phyloP scores from a whole-genome alignment of 371 early-diverging fungal genomes.

The Mortierella sp. region DNA sequence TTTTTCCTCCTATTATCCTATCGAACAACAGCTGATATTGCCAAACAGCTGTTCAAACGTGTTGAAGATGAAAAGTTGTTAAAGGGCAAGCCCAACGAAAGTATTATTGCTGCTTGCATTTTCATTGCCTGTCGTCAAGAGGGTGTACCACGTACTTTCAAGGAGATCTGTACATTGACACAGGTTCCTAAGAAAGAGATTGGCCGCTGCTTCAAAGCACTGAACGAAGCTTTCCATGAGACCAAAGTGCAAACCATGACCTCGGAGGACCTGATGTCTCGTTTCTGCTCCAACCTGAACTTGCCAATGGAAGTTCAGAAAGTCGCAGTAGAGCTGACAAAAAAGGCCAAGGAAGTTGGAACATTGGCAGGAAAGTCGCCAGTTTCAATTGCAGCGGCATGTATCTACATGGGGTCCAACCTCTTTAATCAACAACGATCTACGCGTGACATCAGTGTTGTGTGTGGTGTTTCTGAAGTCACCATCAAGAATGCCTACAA shows the following conservation, averaged over 20 bases:
- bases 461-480: slow-evolving; percentile 91
- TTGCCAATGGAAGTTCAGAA: slow-evolving; percentile 81
- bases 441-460: slow-evolving; percentile 83
- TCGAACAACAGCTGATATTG: slow-evolving; percentile 75
- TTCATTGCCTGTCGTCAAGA: slow-evolving; percentile 97
- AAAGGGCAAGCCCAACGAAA: slow-evolving; percentile 92
- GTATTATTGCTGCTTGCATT: slow-evolving; percentile 97
- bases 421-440: slow-evolving; percentile 75
- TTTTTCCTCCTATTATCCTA: not conserved
- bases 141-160: slow-evolving; percentile 95
- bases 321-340: slow-evolving; percentile 78
- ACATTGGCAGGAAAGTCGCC: slow-evolving; percentile 92
- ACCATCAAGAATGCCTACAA: slow-evolving; percentile 92
- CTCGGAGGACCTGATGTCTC: slow-evolving; percentile 85
- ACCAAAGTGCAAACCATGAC: slow-evolving; percentile 76
- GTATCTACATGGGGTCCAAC: slow-evolving; percentile 87
- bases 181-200: slow-evolving; percentile 94
- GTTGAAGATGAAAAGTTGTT: slow-evolving; percentile 91
- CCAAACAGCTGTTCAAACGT: slow-evolving; percentile 96
- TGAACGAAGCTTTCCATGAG: slow-evolving; percentile 76
- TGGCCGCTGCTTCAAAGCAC: slow-evolving; percentile 86
- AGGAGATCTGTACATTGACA: slow-evolving; percentile 96
- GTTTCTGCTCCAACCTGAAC: slow-evolving; percentile 88
- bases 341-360: slow-evolving; percentile 81
- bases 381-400: slow-evolving; percentile 92